Evolutionary conservation across 2,329 filamentous ascomycete genomes (phyloP).

Genomic region (Triangularia verruculosa): DNA sequence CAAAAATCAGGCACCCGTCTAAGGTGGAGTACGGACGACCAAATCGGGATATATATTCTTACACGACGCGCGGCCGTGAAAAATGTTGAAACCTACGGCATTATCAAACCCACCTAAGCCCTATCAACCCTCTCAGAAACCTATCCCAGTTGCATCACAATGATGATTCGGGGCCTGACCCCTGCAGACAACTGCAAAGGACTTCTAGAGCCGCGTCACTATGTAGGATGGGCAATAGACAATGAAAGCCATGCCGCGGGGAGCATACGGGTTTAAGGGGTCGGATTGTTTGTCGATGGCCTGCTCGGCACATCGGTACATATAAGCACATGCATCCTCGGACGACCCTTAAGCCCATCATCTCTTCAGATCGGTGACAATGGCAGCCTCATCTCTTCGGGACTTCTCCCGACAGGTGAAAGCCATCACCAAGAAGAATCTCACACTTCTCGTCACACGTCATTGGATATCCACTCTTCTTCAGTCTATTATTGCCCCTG

Average conservation of each 20-base stretch:
- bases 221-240: not conserved
- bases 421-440: slow-evolving; percentile 28
- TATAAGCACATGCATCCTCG: not conserved
- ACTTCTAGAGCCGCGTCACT: not conserved
- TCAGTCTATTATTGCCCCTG: slow-evolving; percentile 29
- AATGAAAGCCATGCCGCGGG: not conserved
- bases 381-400: not conserved
- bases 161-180: not conserved
- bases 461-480: slow-evolving; percentile 28
- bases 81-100: not conserved
- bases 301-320: not conserved
- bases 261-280: not conserved
- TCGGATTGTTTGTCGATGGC: not conserved
- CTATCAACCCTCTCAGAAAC: not conserved
- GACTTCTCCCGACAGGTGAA: slow-evolving; percentile 20
- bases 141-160: not conserved
- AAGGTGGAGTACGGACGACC: not conserved
- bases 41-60: not conserved
- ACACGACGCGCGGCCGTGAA: slow-evolving; percentile 1
- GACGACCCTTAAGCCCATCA: not conserved
- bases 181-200: not conserved
- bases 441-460: slow-evolving; percentile 26
- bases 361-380: not conserved
- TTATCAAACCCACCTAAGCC: not conserved
- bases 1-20: slow-evolving; percentile 4